Evolutionary conservation across 495 filamentous ascomycete species (phyloP).

Genomic region (Xylaria longipes): DNA sequence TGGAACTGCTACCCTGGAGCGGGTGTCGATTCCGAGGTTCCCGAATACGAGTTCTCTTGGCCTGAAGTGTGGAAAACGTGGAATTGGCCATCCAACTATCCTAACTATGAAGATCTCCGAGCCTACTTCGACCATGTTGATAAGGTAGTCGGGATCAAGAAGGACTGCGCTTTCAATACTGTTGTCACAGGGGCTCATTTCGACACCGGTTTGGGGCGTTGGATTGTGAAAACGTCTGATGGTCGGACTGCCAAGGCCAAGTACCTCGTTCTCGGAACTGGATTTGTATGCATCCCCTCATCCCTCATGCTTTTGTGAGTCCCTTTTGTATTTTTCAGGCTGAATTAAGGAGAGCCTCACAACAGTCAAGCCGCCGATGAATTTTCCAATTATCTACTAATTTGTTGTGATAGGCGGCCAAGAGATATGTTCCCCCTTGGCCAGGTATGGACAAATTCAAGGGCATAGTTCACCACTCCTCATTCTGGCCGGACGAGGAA

Average conservation of each 20-base stretch:
- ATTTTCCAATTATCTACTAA: background rate
- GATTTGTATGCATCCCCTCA: conserved; percentile 36
- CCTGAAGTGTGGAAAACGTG: conserved; percentile 60
- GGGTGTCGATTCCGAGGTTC: conserved; percentile 58
- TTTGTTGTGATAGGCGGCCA: conserved; percentile 37
- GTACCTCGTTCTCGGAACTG: conserved; percentile 57
- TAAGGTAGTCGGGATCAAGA: conserved; percentile 54
- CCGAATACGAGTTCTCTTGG: conserved; percentile 58
- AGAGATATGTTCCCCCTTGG: conserved; percentile 51
- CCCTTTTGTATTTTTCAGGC: background rate
- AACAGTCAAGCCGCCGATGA: background rate
- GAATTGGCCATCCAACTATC: conserved; percentile 61
- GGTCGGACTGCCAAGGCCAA: conserved; percentile 51
- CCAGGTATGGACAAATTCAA: conserved; percentile 60
- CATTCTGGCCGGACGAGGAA: conserved; percentile 62
- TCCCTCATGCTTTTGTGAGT: background rate
- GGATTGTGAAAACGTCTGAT: conserved; percentile 56
- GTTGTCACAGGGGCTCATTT: conserved; percentile 56
- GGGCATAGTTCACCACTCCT: conserved; percentile 61
- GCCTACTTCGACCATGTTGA: conserved; percentile 64
- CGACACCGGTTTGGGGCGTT: conserved; percentile 45
- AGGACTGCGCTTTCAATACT: conserved; percentile 58
- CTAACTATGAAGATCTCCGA: conserved; percentile 55
- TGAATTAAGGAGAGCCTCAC: background rate
- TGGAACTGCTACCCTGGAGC: conserved; percentile 63